Conservation (phyloP, 2,329 filamentous ascomycete genomes). For the Decorospora gaudefroyi region DNA sequence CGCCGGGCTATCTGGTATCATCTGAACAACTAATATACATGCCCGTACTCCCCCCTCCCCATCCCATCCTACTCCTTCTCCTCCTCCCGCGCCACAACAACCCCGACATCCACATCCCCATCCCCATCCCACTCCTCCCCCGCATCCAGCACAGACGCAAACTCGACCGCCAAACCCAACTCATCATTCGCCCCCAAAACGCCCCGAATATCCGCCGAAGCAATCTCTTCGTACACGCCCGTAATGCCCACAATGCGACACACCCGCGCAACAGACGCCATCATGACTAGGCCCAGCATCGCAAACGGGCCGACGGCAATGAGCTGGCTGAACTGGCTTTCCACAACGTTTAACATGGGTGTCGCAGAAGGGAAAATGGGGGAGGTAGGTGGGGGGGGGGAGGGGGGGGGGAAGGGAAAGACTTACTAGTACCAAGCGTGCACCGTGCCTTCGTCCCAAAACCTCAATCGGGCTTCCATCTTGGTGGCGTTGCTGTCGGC, state of each 20-base stretch:
- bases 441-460: conserved; percentile 48
- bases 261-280: conserved; percentile 50
- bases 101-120: conserved; percentile 42
- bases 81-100: conserved; percentile 29
- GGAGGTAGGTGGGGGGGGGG: too few relatives aligned
- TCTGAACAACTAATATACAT: background rate
- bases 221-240: conserved; percentile 49
- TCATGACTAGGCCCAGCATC: conserved; percentile 52
- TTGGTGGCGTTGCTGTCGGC: conserved; percentile 20
- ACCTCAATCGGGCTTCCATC: conserved; percentile 41
- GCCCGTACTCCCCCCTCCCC: background rate
- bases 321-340: conserved; percentile 52
- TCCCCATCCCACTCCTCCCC: conserved; percentile 41
- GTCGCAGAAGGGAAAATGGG: too few relatives aligned
- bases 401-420: background rate
- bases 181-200: conserved; percentile 52
- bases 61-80: conserved; percentile 9
- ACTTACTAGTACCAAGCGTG: conserved; percentile 47
- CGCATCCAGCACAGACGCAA: conserved; percentile 34
- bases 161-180: conserved; percentile 42
- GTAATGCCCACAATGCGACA: conserved; percentile 50
- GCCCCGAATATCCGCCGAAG: conserved; percentile 48
- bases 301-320: conserved; percentile 53
- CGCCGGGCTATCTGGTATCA: conserved; percentile 3
- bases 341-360: too few relatives aligned